Conservation (phyloP, 2,329 filamentous ascomycete genomes). For the Aspergillus ibericus region DNA sequence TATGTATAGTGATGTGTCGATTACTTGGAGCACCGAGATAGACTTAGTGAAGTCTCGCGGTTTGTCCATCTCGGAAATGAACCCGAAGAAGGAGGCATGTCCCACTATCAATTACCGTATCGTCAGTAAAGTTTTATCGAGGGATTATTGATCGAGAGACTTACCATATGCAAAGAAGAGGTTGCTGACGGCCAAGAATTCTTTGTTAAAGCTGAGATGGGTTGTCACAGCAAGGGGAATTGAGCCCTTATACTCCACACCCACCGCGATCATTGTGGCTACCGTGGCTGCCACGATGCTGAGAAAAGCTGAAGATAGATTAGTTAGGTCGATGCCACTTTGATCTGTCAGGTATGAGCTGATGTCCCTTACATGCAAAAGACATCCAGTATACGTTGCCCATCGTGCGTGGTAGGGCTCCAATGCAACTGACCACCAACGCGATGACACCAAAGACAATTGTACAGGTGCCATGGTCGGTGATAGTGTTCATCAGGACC, state of each 20-base stretch:
- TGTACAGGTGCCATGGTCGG: slow-evolving; percentile 61
- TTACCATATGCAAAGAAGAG: slow-evolving; percentile 68
- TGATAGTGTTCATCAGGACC: slow-evolving; percentile 66
- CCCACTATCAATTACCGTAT: slow-evolving; percentile 37
- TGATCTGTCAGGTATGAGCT: not conserved
- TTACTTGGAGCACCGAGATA: slow-evolving; percentile 61
- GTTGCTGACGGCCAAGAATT: slow-evolving; percentile 63
- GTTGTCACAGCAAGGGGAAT: slow-evolving; percentile 38
- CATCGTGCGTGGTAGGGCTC: slow-evolving; percentile 62
- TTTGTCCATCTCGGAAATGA: slow-evolving; percentile 64
- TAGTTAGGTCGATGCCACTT: not conserved
- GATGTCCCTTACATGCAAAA: slow-evolving; percentile 50
- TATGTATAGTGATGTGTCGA: slow-evolving; percentile 64
- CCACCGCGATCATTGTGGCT: slow-evolving; percentile 66
- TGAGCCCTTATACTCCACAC: slow-evolving; percentile 49
- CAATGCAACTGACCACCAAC: slow-evolving; percentile 57
- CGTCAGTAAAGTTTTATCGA: not conserved
- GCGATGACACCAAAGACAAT: slow-evolving; percentile 64
- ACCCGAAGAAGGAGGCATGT: slow-evolving; percentile 66
- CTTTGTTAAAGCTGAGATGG: slow-evolving; percentile 51
- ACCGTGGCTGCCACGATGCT: slow-evolving; percentile 63
- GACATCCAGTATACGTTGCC: slow-evolving; percentile 63
- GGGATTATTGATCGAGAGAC: not conserved
- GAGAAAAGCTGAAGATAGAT: slow-evolving; percentile 51
- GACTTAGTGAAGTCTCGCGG: slow-evolving; percentile 63